phyloP scores from a whole-genome alignment of 108 stramenopile genomes.

The Nitzschia inconspicua region DNA sequence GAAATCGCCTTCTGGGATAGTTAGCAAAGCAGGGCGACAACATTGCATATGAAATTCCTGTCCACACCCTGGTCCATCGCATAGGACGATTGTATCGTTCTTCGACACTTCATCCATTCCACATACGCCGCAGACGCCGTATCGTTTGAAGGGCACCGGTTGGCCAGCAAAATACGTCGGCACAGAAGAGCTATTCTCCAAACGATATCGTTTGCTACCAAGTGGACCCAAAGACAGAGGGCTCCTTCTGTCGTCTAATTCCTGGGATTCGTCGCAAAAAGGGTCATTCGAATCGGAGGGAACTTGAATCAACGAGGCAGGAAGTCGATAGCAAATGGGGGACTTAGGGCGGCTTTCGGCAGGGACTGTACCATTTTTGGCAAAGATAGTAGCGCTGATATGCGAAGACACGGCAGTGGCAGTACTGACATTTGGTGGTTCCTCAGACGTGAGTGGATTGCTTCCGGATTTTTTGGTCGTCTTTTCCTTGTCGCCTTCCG shows the following conservation, averaged over 20 bases:
- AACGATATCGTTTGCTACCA: not conserved
- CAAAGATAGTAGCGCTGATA: too few species aligned
- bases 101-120: not conserved
- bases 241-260: not conserved
- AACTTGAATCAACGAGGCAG: too few species aligned
- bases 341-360: too few species aligned
- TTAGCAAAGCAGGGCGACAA: conserved; percentile 25
- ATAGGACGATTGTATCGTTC: conserved; percentile 11
- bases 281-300: too few species aligned
- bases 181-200: not conserved
- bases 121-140: conserved; percentile 22
- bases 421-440: too few species aligned
- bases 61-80: conserved; percentile 34
- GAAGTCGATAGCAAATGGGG: too few species aligned
- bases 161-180: conserved; percentile 13
- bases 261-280: not conserved
- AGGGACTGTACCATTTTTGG: too few species aligned
- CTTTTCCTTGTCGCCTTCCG: too few species aligned
- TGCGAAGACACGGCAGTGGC: too few species aligned
- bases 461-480: too few species aligned
- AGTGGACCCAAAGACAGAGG: not conserved
- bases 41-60: conserved; percentile 64
- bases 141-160: conserved; percentile 1
- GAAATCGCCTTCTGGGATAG: conserved; percentile 45
- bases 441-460: too few species aligned